phyloP scores from a whole-genome alignment of 805 yeast genomes.

The Candida maesae region DNA sequence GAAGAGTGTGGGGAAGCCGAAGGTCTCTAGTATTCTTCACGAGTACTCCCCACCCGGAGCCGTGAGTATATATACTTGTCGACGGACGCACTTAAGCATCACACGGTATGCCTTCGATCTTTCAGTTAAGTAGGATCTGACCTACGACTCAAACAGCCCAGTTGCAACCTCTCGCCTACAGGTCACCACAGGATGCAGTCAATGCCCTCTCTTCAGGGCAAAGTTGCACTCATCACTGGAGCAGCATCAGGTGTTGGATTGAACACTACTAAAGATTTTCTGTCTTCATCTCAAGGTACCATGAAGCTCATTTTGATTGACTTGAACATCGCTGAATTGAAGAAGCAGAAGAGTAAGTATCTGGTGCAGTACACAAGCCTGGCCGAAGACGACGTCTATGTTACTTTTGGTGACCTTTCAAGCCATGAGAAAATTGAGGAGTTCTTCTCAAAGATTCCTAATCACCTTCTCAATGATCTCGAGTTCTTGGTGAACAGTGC shows the following conservation, averaged over 20 bases:
- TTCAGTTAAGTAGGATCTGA: no score
- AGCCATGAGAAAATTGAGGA: constrained; percentile 45
- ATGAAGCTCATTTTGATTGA: constrained; percentile 71
- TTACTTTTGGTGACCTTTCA: constrained; percentile 53
- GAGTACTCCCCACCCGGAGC: no score
- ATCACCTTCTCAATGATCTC: constrained; percentile 51
- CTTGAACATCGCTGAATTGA: constrained; percentile 58
- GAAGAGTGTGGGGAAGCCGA: no score
- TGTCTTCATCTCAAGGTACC: constrained; percentile 64
- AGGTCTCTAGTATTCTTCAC: no score
- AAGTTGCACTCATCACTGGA: constrained; percentile 81
- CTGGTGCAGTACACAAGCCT: constrained; percentile 42
- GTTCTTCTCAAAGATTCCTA: constrained; percentile 46
- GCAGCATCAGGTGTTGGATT: constrained; percentile 94
- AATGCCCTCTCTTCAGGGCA: constrained; percentile 30
- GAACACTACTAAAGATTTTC: constrained; percentile 83
- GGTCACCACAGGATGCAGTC: background rate
- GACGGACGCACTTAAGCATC: no score
- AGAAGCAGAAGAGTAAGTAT: constrained; percentile 44
- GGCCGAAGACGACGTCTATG: constrained; percentile 31
- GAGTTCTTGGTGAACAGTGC: constrained; percentile 70
- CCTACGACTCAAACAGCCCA: no score
- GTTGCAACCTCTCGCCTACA: no score
- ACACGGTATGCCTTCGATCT: no score
- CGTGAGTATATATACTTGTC: no score